Conservation (phyloP, 2,329 filamentous ascomycete species). For the Macrophomina pseudophaseolina region DNA sequence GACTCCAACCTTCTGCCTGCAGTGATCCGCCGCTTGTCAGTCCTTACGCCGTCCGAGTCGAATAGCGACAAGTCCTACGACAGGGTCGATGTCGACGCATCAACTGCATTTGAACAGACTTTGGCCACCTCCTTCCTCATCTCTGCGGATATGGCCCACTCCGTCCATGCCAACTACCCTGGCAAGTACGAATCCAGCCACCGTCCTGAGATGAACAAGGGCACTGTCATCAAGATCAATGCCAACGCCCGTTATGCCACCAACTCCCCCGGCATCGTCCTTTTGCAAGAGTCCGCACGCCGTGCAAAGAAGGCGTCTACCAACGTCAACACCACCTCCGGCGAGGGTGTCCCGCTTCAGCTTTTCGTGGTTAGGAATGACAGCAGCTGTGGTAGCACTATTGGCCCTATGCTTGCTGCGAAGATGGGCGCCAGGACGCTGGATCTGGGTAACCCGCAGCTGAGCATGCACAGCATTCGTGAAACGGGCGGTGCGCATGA, state of each 20-base stretch:
- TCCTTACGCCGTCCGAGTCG: conserved; percentile 67
- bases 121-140: conserved; percentile 89
- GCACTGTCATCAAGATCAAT: conserved; percentile 96
- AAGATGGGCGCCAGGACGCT: conserved; percentile 85
- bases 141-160: conserved; percentile 97
- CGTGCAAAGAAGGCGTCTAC: conserved; percentile 55
- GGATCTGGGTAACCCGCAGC: conserved; percentile 90
- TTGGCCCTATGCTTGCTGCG: conserved; percentile 94
- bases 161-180: conserved; percentile 92
- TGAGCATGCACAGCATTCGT: conserved; percentile 96
- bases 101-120: conserved; percentile 92
- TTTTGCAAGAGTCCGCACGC: conserved; percentile 84
- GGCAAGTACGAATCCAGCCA: conserved; percentile 91
- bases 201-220: conserved; percentile 93
- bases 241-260: conserved; percentile 97
- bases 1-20: conserved; percentile 90
- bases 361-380: conserved; percentile 97
- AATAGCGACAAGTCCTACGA: conserved; percentile 70
- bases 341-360: conserved; percentile 82
- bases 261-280: conserved; percentile 91
- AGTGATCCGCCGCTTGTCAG: conserved; percentile 83
- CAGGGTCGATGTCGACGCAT: conserved; percentile 60
- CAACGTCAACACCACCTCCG: conserved; percentile 50
- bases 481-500: conserved; percentile 90
- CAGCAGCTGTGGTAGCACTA: conserved; percentile 91